A percentile compares a stretch with the other conserved stretches of the same genome.
These are phyloP conservation scores for Euphorbia schlechtendalii DNA, from an alignment of 441 rosid species.

Conservation along the genomic window DNA sequence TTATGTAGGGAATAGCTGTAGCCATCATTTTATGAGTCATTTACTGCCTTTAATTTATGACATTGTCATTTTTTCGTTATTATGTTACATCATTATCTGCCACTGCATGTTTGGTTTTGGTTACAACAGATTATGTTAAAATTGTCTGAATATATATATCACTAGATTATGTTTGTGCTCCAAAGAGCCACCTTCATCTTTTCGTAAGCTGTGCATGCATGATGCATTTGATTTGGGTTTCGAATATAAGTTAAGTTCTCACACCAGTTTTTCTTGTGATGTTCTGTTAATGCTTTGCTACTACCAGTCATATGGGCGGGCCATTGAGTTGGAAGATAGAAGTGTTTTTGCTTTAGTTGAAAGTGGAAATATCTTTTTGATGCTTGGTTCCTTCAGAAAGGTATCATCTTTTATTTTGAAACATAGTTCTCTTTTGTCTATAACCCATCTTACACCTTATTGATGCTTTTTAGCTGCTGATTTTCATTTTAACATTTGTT, in stretches of 20 bases:
- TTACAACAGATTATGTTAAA: background rate
- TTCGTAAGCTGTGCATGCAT: background rate
- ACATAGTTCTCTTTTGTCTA: background rate
- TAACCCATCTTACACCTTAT: background rate
- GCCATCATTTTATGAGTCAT: background rate
- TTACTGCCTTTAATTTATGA: too few relatives aligned
- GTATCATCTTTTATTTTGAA: slow-evolving; percentile 26
- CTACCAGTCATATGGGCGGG: slow-evolving; percentile 75
- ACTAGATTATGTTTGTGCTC: background rate
- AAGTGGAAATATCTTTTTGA: slow-evolving; percentile 80
- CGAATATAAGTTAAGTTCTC: background rate
- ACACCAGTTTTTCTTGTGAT: background rate
- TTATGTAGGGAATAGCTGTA: background rate
- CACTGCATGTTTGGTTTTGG: background rate
- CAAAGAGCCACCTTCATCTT: background rate
- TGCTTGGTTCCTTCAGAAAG: slow-evolving; percentile 86
- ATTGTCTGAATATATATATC: background rate
- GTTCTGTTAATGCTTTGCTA: slow-evolving; percentile 29
- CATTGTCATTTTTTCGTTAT: background rate
- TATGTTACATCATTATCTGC: background rate
- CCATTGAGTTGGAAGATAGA: slow-evolving; percentile 71
- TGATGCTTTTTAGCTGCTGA: background rate
- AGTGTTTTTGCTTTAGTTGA: slow-evolving; percentile 63
- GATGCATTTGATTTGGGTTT: background rate
- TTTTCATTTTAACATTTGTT: background rate